Evolutionary conservation across 768 basidiomycete species (phyloP).

Genomic region (Pulveroboletus sp.): DNA sequence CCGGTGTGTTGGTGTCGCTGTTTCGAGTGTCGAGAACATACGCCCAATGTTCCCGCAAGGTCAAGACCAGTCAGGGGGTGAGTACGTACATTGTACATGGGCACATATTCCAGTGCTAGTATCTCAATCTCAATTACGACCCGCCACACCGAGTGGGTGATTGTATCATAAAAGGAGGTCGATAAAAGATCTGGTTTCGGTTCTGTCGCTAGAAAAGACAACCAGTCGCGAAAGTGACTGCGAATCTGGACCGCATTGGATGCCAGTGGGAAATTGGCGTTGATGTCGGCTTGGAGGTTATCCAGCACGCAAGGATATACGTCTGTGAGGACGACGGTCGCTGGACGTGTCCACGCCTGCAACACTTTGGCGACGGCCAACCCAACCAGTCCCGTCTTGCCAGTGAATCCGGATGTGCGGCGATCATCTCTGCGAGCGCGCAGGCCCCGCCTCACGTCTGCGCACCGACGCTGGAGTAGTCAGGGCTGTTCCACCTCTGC

Average conservation of each 20-base stretch:
- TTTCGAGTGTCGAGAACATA: too few species aligned
- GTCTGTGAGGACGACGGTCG: constrained; percentile 44
- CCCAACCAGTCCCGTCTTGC: constrained; percentile 55
- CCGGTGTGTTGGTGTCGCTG: too few species aligned
- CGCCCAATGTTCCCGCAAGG: too few species aligned
- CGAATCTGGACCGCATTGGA: constrained; percentile 20
- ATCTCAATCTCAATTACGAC: too few species aligned
- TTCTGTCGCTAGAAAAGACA: constrained; percentile 18
- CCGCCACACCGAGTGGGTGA: too few species aligned
- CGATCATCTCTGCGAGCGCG: constrained; percentile 73
- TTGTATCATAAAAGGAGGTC: constrained; percentile 40
- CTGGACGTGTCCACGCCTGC: constrained; percentile 6
- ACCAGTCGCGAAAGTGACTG: constrained; percentile 40
- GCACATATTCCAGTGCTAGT: too few species aligned
- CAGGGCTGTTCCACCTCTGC: constrained; percentile 60
- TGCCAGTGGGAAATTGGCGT: constrained; percentile 30
- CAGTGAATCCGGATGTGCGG: constrained; percentile 49
- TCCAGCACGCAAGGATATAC: constrained; percentile 46
- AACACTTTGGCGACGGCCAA: constrained; percentile 38
- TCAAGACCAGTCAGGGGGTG: too few species aligned
- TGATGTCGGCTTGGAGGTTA: constrained; percentile 47
- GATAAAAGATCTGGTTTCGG: constrained; percentile 25
- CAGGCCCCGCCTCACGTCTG: constrained; percentile 91
- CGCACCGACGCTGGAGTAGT: constrained; percentile 72
- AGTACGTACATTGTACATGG: too few species aligned